Conservation (phyloP, 2,329 filamentous ascomycete genomes). For the Byssothecium circinans region DNA sequence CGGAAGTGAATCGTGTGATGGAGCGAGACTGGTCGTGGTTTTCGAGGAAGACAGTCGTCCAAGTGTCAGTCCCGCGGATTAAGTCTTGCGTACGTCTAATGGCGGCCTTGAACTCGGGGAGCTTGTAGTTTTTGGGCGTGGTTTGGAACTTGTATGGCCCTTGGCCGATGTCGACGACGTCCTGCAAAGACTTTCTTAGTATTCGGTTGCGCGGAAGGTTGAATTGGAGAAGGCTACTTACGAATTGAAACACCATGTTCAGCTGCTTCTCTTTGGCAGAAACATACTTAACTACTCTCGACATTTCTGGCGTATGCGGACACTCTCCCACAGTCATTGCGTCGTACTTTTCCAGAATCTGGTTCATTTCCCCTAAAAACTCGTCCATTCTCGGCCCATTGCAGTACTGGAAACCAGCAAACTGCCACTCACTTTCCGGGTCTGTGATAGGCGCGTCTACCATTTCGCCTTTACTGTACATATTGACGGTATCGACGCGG, state of each 20-base stretch:
- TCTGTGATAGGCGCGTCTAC: slow-evolving; percentile 38
- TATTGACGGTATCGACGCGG: slow-evolving; percentile 44
- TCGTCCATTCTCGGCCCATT: slow-evolving; percentile 72
- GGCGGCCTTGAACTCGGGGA: slow-evolving; percentile 36
- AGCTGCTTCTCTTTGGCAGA: slow-evolving; percentile 61
- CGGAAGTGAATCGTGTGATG: slow-evolving; percentile 52
- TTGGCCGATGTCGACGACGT: slow-evolving; percentile 44
- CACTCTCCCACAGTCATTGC: slow-evolving; percentile 74
- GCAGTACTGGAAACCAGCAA: slow-evolving; percentile 56
- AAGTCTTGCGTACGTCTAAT: slow-evolving; percentile 36
- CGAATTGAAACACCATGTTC: slow-evolving; percentile 66
- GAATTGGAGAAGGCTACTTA: slow-evolving; percentile 29
- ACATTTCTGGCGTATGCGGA: slow-evolving; percentile 61
- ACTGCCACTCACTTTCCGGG: slow-evolving; percentile 34
- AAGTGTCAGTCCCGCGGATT: slow-evolving; percentile 36
- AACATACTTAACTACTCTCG: slow-evolving; percentile 62
- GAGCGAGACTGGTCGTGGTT: slow-evolving; percentile 58
- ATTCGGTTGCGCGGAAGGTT: neutral
- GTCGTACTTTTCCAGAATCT: slow-evolving; percentile 61
- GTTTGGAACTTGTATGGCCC: slow-evolving; percentile 43
- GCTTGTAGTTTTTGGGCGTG: slow-evolving; percentile 35
- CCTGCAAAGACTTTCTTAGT: slow-evolving; percentile 27
- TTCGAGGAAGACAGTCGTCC: slow-evolving; percentile 57
- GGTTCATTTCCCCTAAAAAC: slow-evolving; percentile 65
- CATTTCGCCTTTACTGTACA: slow-evolving; percentile 42